Conservation (phyloP, 2,329 filamentous ascomycete genomes). For the Clarireedia homoeocarpa region DNA sequence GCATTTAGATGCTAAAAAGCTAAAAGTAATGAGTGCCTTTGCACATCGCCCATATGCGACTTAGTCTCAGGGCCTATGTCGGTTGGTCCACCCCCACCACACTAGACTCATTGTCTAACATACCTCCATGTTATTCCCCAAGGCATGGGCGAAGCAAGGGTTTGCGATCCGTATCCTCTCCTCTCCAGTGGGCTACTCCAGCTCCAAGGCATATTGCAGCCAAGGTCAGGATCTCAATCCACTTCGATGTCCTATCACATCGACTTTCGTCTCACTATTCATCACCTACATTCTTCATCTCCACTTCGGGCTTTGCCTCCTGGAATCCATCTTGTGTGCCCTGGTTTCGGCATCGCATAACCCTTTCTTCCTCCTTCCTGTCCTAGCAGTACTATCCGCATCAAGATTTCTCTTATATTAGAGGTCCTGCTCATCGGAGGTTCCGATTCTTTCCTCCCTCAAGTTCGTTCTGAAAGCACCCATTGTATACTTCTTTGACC, state of each 20-base stretch:
- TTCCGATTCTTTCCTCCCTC: not conserved
- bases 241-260: slow-evolving; percentile 8
- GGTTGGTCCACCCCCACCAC: slow-evolving; percentile 3
- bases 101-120: not conserved
- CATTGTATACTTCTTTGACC: not conserved
- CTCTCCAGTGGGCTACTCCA: not conserved
- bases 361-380: slow-evolving; percentile 4
- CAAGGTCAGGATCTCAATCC: not conserved
- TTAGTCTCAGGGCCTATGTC: slow-evolving; percentile 1
- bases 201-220: slow-evolving; percentile 6
- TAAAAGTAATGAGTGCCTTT: not conserved
- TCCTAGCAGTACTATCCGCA: slow-evolving; percentile 5
- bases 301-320: slow-evolving; percentile 4
- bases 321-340: slow-evolving; percentile 5
- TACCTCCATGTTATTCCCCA: not conserved
- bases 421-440: not conserved
- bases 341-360: slow-evolving; percentile 1
- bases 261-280: slow-evolving; percentile 5
- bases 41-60: not conserved
- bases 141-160: slow-evolving; percentile 1
- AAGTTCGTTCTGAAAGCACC: not conserved
- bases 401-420: slow-evolving; percentile 4
- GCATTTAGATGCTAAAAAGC: not conserved
- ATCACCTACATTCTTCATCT: slow-evolving; percentile 3
- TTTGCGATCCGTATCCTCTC: slow-evolving; percentile 2